Conservation (phyloP, 441 rosid species). For the Metrosideros polymorpha region DNA sequence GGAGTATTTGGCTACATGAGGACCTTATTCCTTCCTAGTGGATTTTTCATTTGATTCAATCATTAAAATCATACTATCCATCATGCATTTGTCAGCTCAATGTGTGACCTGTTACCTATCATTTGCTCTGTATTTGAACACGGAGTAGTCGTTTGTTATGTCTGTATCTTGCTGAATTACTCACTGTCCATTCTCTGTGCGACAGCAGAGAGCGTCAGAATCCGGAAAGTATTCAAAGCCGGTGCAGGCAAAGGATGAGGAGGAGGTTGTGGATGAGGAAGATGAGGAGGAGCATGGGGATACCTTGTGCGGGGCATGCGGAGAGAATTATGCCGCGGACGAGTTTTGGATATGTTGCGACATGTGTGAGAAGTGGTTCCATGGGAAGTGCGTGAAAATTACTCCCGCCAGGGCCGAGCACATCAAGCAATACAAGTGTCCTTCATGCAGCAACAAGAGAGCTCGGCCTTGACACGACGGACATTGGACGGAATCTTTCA, state of each 20-base stretch:
- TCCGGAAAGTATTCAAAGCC: background rate
- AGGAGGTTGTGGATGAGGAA: background rate
- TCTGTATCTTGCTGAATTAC: background rate
- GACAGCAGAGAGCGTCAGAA: background rate
- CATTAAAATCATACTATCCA: background rate
- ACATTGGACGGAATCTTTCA: background rate
- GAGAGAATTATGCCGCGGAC: conserved; percentile 40
- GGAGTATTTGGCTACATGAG: background rate
- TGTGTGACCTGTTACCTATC: background rate
- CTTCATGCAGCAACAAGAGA: conserved; percentile 8
- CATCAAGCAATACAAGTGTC: conserved; percentile 12
- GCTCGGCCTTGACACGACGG: background rate
- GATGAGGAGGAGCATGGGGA: conserved; percentile 15
- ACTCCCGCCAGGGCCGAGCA: conserved; percentile 9
- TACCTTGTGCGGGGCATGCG: conserved; percentile 43
- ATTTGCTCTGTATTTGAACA: background rate
- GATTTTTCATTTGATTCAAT: background rate
- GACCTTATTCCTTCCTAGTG: background rate
- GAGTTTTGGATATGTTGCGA: conserved; percentile 62
- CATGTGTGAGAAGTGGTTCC: conserved; percentile 57
- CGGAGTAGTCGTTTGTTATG: background rate
- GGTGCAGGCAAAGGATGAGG: background rate
- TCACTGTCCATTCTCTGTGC: background rate
- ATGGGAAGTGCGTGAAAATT: conserved; percentile 10
- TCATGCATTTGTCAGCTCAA: background rate